Percentiles rank a stretch among this genome's conserved stretches.
Evolutionary conservation across 2,329 filamentous ascomycete genomes (phyloP).

Genomic region (Aspergillus calidoustus): DNA sequence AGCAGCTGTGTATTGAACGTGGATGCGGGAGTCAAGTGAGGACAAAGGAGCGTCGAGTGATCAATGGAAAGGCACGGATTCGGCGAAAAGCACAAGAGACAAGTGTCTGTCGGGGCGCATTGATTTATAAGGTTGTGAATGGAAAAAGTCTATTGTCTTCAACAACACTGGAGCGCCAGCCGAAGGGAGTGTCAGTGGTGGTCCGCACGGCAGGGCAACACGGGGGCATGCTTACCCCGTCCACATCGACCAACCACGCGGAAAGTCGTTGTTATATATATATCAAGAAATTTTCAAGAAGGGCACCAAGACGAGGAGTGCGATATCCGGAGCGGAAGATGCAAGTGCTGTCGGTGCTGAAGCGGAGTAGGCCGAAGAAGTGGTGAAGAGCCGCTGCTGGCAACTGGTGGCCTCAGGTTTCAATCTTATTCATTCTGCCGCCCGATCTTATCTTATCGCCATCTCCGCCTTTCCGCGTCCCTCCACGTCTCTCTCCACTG

Average conservation of each 20-base stretch:
- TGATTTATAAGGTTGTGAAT: slow-evolving; percentile 15
- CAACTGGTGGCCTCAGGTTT: slow-evolving; percentile 16
- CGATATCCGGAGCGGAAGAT: background rate
- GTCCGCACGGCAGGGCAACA: slow-evolving; percentile 17
- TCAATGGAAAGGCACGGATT: slow-evolving; percentile 10
- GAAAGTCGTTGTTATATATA: slow-evolving; percentile 7
- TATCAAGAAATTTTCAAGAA: background rate
- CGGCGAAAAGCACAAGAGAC: slow-evolving; percentile 12
- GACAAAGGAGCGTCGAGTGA: slow-evolving; percentile 13
- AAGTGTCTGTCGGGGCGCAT: slow-evolving; percentile 13
- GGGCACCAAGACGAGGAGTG: background rate
- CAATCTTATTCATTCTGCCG: slow-evolving; percentile 22
- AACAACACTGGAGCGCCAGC: slow-evolving; percentile 20
- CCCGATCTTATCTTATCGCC: slow-evolving; percentile 41
- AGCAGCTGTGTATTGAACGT: background rate
- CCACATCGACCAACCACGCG: slow-evolving; percentile 5
- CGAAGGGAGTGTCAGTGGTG: slow-evolving; percentile 25
- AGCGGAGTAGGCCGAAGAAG: slow-evolving; percentile 11
- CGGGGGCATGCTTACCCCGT: slow-evolving; percentile 14
- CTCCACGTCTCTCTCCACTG: slow-evolving; percentile 9
- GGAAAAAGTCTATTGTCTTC: slow-evolving; percentile 16
- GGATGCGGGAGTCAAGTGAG: background rate
- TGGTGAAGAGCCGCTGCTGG: slow-evolving; percentile 16
- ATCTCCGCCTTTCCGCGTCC: slow-evolving; percentile 37
- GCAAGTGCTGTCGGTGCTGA: background rate